Evolutionary conservation across 352 stramenopile genomes (phyloP).

Genomic region (Phytopythium boreale): DNA sequence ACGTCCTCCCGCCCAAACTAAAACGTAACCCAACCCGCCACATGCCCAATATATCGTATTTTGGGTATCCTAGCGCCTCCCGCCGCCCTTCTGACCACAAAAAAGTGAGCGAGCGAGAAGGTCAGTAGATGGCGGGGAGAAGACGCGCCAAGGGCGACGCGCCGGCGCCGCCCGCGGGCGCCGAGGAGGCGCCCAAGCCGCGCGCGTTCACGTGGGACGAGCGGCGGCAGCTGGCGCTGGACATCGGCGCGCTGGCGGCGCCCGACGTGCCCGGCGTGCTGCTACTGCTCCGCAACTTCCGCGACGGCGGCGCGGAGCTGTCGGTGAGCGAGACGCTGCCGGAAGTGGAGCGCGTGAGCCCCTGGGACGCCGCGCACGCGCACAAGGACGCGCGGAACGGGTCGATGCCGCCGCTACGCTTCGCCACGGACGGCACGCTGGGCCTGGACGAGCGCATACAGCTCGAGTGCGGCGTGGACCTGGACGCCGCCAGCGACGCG

Average conservation of each 20-base stretch:
- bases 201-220: slow-evolving; percentile 62
- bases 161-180: not conserved
- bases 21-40: not conserved
- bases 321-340: slow-evolving; percentile 29
- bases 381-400: slow-evolving; percentile 8
- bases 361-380: not conserved
- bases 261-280: slow-evolving; percentile 66
- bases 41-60: not conserved
- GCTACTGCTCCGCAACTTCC: slow-evolving; percentile 49
- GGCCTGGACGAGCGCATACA: slow-evolving; percentile 17
- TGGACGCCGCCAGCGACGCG: slow-evolving; percentile 52
- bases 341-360: slow-evolving; percentile 9
- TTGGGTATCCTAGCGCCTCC: not conserved
- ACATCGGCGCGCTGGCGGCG: slow-evolving; percentile 68
- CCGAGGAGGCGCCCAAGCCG: not conserved
- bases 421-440: not conserved
- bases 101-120: not conserved
- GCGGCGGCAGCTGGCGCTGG: slow-evolving; percentile 47
- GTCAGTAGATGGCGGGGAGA: not conserved
- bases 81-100: not conserved
- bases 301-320: slow-evolving; percentile 16
- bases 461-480: slow-evolving; percentile 55
- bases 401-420: no score
- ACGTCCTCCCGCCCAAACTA: slow-evolving; percentile 1
- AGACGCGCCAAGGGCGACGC: not conserved